A percentile compares a stretch with the other conserved stretches of the same genome.
These are phyloP conservation scores for Suillus subluteus DNA, from an alignment of 768 basidiomycete species.

Conservation along the genomic window DNA sequence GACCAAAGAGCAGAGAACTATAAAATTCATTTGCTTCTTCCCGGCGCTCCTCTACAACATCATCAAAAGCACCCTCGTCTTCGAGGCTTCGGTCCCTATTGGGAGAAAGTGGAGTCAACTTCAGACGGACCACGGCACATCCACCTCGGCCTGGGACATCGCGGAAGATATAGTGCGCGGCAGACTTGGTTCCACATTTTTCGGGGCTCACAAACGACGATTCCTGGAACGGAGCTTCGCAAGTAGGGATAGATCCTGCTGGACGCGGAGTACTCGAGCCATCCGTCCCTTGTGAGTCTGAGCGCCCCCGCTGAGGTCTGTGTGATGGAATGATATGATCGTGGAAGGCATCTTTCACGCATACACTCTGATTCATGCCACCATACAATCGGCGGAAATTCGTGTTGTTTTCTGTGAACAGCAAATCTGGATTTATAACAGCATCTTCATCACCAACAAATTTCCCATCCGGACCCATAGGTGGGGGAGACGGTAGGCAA, in stretches of 20 bases:
- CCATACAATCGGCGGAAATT: conserved; percentile 92
- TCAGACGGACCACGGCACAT: conserved; percentile 92
- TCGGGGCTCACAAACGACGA: conserved; percentile 79
- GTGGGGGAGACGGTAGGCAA: conserved; percentile 90
- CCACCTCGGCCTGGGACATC: conserved; percentile 91
- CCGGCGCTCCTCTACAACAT: conserved; percentile 84
- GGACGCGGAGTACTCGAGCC: neutral
- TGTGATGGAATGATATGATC: conserved; percentile 93
- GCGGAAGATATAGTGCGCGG: conserved; percentile 86
- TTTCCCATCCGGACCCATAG: conserved; percentile 73
- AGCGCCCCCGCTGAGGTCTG: conserved; percentile 49
- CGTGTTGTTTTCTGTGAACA: conserved; percentile 98
- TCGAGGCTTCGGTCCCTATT: conserved; percentile 80
- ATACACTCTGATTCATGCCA: conserved; percentile 79
- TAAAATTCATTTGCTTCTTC: conserved; percentile 98
- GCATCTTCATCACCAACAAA: conserved; percentile 69
- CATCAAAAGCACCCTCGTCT: conserved; percentile 91
- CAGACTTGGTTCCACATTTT: conserved; percentile 88
- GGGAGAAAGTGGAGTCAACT: conserved; percentile 78
- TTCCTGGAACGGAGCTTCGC: conserved; percentile 7
- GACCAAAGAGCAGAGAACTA: conserved; percentile 73
- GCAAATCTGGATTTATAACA: conserved; percentile 67
- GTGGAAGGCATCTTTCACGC: conserved; percentile 97
- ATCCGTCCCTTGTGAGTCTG: conserved; percentile 8
- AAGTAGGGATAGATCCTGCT: neutral